Evolutionary conservation across 1,139 yeast genomes (phyloP), one percentile per base, ranked within the genome.

Genomic region (Scheffersomyces cryptocercus): DNA sequence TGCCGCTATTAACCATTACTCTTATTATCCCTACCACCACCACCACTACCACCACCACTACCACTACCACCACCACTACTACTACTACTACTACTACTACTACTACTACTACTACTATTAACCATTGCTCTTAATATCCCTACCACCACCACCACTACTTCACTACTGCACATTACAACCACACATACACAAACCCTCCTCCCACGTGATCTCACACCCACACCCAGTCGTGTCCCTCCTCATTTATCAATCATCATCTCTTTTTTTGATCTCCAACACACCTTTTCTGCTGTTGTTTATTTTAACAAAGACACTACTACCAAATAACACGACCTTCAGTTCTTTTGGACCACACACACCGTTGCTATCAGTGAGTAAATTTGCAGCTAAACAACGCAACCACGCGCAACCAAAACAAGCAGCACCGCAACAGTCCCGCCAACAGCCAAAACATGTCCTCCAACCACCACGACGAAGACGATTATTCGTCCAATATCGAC

Each of bases 401-500:
- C 26, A 20, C 26, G 26, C 26, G 26, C 26, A 20, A 20, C 26
- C 26, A 20, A 16, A 16, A 16, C 26, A 20, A 20, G 26, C 26
- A 20, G 26, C 26, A 20, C 26, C 26, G 26, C 26, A 20, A 20
- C 26, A 20, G 26, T 5, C 36, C 50, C 48, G 44, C 33, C 16
- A 26, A 26, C 30, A 11, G 8, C 26, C 26, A 1, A 20, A 20
- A 16, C 46, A 61, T 61, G 65, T 58, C 68, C 35, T 50, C 55
- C 39, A 51, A 48, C 44, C 26, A 20, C 26, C 26, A 20, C 26
- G 56, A 58, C 29, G 65, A 64, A 37, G 73, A 68, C 48, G 75
- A 69, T 49, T 73, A 71, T 53, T 58, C 76, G 41, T 65, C 65
- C 50, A 73, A 72, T 54, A 74, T 74, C 46, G 79, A 74, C 51